A percentile compares a stretch with the other conserved stretches of the same genome.
These are phyloP conservation scores for Miscanthus sacchariflorus DNA, from an alignment of 202 grass and related monocot genomes.

Conservation along the genomic window DNA sequence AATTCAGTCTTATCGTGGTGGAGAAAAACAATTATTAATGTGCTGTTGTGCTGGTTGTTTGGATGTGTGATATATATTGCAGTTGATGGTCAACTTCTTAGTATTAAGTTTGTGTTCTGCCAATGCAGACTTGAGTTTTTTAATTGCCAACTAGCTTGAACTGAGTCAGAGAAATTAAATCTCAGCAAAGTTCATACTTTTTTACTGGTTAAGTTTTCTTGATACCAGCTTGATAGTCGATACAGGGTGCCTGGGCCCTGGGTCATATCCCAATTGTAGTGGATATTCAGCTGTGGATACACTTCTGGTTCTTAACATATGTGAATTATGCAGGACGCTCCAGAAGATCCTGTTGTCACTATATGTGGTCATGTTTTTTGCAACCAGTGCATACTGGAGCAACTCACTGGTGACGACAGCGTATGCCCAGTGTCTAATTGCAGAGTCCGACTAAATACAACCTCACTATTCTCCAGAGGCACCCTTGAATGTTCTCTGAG, in stretches of 20 bases:
- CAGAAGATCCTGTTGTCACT: slow-evolving; percentile 96
- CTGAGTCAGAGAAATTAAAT: background rate
- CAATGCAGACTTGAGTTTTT: background rate
- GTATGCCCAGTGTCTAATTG: slow-evolving; percentile 76
- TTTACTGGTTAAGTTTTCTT: background rate
- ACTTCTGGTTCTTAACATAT: slow-evolving; percentile 24
- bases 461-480: slow-evolving; percentile 82
- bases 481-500: slow-evolving; percentile 78
- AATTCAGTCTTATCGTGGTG: background rate
- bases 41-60: background rate
- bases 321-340: slow-evolving; percentile 75
- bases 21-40: background rate
- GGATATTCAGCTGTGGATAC: background rate
- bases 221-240: background rate
- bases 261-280: background rate
- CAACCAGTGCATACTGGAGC: slow-evolving; percentile 93
- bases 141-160: slow-evolving; percentile 1
- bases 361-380: slow-evolving; percentile 94
- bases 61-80: background rate
- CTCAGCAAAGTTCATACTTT: background rate
- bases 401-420: slow-evolving; percentile 87
- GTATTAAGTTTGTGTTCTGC: slow-evolving; percentile 16
- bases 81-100: background rate
- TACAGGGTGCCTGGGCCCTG: background rate
- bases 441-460: slow-evolving; percentile 63